A percentile compares a stretch with the other conserved stretches of the same genome.
Conservation (phyloP, 345 rosid species). For the Abelmoschus esculentus region DNA sequence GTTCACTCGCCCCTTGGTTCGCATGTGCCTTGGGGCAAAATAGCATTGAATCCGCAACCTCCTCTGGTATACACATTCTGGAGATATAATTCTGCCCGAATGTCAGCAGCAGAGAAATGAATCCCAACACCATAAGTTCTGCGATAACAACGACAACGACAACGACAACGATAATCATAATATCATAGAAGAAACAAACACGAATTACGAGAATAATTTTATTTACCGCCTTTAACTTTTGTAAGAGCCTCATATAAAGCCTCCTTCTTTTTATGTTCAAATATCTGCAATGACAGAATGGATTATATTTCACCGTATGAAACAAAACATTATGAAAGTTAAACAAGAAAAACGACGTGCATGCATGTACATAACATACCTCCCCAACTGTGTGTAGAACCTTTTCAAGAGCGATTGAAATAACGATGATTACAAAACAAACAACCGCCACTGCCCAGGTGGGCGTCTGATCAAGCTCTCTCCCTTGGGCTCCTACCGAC, state of each 20-base stretch:
- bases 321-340: too few relatives aligned
- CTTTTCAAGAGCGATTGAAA: conserved; percentile 67
- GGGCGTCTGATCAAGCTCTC: conserved; percentile 89
- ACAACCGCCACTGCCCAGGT: conserved; percentile 91
- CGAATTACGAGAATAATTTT: background rate
- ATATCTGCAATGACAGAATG: too few relatives aligned
- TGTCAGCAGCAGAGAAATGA: too few relatives aligned
- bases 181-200: background rate
- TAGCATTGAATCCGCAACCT: too few relatives aligned
- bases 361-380: conserved; percentile 15
- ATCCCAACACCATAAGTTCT: conserved; percentile 56
- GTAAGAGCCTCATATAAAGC: conserved; percentile 79
- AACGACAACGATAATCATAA: background rate
- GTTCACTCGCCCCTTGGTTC: too few relatives aligned
- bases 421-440: conserved; percentile 49
- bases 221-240: conserved; percentile 69
- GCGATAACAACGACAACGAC: conserved; percentile 1
- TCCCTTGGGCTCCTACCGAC: background rate
- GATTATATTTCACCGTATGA: too few relatives aligned
- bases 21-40: too few relatives aligned
- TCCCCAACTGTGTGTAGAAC: conserved; percentile 48
- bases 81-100: too few relatives aligned
- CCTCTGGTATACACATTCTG: too few relatives aligned
- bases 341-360: too few relatives aligned
- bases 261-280: too few relatives aligned